Evolutionary conservation across 371 early-diverging fungal genomes (phyloP).

Genomic region (Lichtheimia corymbifera): DNA sequence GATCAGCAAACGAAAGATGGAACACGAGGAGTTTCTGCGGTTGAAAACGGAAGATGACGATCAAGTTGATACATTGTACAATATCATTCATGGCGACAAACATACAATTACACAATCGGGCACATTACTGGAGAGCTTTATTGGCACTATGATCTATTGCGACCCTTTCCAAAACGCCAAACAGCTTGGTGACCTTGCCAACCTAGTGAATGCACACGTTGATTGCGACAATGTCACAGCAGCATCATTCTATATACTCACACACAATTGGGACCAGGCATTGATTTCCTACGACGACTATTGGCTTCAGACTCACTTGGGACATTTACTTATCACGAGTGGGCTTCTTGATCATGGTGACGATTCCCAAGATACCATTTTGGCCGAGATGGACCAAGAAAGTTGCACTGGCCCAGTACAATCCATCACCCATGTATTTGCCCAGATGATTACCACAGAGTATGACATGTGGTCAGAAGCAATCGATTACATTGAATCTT

Average conservation of each 20-base stretch:
- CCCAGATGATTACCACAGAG: conserved; percentile 15
- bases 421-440: conserved; percentile 27
- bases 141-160: conserved; percentile 12
- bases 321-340: conserved; percentile 19
- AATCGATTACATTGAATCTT: conserved; percentile 22
- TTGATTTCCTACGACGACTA: conserved; percentile 9
- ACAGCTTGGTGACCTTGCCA: conserved; percentile 4
- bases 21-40: neutral
- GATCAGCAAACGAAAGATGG: neutral
- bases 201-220: neutral
- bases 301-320: conserved; percentile 23
- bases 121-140: conserved; percentile 14
- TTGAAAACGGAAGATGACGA: neutral
- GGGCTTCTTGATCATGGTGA: conserved; percentile 9
- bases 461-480: conserved; percentile 38
- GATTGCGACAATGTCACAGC: conserved; percentile 4
- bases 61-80: conserved; percentile 5
- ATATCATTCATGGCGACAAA: conserved; percentile 18
- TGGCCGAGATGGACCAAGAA: conserved; percentile 9
- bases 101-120: conserved; percentile 13
- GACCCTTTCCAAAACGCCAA: conserved; percentile 15
- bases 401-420: conserved; percentile 28
- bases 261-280: conserved; percentile 17
- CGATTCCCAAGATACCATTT: neutral
- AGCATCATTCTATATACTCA: conserved; percentile 13